phyloP scores from a whole-genome alignment of 2,329 filamentous ascomycete species.

The Mycocentrospora acerina region DNA sequence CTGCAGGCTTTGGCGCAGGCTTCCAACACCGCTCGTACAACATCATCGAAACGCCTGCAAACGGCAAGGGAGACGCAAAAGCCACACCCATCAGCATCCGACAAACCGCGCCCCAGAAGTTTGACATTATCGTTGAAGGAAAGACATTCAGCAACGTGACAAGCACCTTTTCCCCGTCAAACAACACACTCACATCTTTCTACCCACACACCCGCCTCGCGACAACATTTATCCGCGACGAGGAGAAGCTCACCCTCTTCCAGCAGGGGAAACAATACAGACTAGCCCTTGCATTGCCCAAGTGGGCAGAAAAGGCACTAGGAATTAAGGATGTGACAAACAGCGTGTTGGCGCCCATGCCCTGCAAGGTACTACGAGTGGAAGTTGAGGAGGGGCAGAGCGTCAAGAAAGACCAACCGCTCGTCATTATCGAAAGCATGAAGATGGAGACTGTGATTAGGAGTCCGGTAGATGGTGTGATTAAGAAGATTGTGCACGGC shows the following conservation, averaged over 20 bases:
- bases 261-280: conserved; percentile 63
- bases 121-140: conserved; percentile 52
- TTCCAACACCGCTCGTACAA: conserved; percentile 65
- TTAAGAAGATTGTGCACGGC: conserved; percentile 52
- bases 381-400: conserved; percentile 79
- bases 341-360: conserved; percentile 91
- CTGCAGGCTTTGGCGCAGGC: conserved; percentile 59
- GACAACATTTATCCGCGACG: conserved; percentile 71
- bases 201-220: conserved; percentile 79
- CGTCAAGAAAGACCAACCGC: conserved; percentile 80
- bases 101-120: conserved; percentile 53
- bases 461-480: conserved; percentile 50
- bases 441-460: conserved; percentile 60
- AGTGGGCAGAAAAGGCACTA: conserved; percentile 85
- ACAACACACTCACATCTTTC: conserved; percentile 65
- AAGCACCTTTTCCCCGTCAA: conserved; percentile 48
- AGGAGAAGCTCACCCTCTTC: conserved; percentile 72
- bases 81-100: conserved; percentile 52
- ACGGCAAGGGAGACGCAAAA: conserved; percentile 42
- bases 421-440: conserved; percentile 69
- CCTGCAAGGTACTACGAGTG: conserved; percentile 90
- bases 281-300: conserved; percentile 59
- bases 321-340: conserved; percentile 78
- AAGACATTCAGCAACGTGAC: conserved; percentile 47
- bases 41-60: conserved; percentile 51